Conservation (phyloP, 345 rosid genomes). For the Dimocarpus longan region DNA sequence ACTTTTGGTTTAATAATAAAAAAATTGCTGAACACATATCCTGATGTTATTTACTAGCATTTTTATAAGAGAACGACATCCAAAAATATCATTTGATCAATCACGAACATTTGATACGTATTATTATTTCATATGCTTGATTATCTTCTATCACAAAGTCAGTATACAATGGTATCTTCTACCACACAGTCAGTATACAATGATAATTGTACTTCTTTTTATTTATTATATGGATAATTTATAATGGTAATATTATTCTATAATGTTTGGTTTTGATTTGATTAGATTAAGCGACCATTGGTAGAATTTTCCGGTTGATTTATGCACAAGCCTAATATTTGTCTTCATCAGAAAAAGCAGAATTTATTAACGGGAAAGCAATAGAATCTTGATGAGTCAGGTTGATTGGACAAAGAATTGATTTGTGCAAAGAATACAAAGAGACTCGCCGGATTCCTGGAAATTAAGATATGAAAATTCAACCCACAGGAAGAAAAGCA, state of each 20-base stretch:
- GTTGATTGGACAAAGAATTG: background rate
- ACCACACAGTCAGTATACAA: no score
- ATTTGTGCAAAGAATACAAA: background rate
- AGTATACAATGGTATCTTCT: no score
- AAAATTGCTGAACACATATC: slow-evolving; percentile 11
- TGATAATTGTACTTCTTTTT: no score
- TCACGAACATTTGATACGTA: no score
- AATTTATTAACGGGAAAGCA: background rate
- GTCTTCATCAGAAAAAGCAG: background rate
- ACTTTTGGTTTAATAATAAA: background rate
- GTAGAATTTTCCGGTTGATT: background rate
- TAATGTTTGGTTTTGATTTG: no score
- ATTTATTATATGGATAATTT: no score
- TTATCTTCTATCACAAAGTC: no score
- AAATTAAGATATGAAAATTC: slow-evolving; percentile 6
- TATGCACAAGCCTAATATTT: background rate
- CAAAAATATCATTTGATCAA: background rate
- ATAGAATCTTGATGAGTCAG: background rate
- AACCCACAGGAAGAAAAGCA: slow-evolving; percentile 4
- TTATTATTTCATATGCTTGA: no score
- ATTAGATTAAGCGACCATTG: no score
- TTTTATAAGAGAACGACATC: slow-evolving; percentile 12
- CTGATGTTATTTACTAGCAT: background rate
- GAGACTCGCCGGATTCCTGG: slow-evolving; percentile 9
- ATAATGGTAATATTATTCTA: no score